Evolutionary conservation across 1,284 basidiomycete species (phyloP), one percentile per base, ranked within the genome.

Genomic region (Malassezia equina): DNA sequence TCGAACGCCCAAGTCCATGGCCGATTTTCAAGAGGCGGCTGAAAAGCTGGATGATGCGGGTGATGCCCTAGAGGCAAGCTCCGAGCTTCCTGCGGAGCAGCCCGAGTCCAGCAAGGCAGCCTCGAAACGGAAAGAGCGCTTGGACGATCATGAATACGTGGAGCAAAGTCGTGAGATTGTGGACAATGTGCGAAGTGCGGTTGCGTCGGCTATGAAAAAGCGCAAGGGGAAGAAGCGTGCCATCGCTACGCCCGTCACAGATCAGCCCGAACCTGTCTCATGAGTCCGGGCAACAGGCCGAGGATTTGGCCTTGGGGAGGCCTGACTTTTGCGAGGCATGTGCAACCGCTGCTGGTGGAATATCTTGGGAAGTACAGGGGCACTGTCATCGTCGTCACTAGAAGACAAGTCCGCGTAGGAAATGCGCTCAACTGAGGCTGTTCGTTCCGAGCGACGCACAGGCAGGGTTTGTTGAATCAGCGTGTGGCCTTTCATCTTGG

Each of bases 81-180:
- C 29, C 9, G 44, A 66, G 50, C 52, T 52, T 9, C 13, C 8
- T 8, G 52, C 28, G 8, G 28, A 31, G 28, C 29, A 12, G 7
- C 24, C 7, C 39, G 24, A 28, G 43, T 46, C 28, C n/a, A 24
- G 41, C 48, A 55, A 7, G 84, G 86, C 27, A 84, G 36, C 19
- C 19, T 82, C 31, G 78, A 94, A 93, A 75, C 84, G 88, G 64
- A 70, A 70, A 56, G 69, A 69, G 24, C 82, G 88, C 36, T 83
- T 96, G 52, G 90, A 96, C 47, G 93, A 98, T 71, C 84, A 83
- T 11, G 84, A 93, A 75, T 96, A 86, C 69, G 75, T 98, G 32
- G 90, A 95, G 69, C 85, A 95, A 77, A 91, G 85, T 69, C 80
- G 83, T 69, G 90, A 95, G 70, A 83, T 96, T 42, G 88, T 90